Evolutionary conservation across 495 filamentous ascomycete genomes (phyloP), one percentile per base, ranked within the genome.

Genomic region (Talaromyces borbonicus): DNA sequence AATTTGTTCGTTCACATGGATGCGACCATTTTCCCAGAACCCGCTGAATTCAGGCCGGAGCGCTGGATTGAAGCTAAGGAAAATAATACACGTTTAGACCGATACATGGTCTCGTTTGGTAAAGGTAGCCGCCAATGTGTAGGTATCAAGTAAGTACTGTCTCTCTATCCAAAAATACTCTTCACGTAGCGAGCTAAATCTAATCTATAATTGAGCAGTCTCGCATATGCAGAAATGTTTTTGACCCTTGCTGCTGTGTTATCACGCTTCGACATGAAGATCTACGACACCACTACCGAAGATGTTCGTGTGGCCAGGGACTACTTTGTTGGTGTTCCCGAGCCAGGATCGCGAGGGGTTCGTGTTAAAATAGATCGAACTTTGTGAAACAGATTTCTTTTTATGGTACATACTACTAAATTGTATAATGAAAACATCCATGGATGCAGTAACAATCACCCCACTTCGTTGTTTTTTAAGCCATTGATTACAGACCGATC

Each of bases 1-100:
- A 51, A 51, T 8, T 62, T 61, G 39, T 57, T 66, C 35, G 54
- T 71, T 20, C 69, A 72, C 48, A 61, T 49, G 30, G 55, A 73
- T 46, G 49, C 63, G 29, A 47, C 46, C 2, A 36, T 74, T 32
- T 77, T 68, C 45, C 64, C 66, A 0, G 47, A 69, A 7, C 61
- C 69, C 0, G 20, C 59, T 0, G 45, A 53, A 11, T 75, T 71
- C 55, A 49, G 51, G 2, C 72, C 74, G 0, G 61, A 70, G 7
- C 62, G 72, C 5, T 77, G 67, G 66, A 45, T 72, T 15, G 26
- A 47, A 14, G 49, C 55, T 8, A 38, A 33, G 1, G 32, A 68
- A 51, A 48, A 46, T 1, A 50, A 49, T 3, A 19, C 23, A 2
- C 18, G 25, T 12, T 47, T 64, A 38, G 33, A 52, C 16, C 49